Conservation (phyloP, 2,329 filamentous ascomycete species). For the Pseudogymnoascus sp. region DNA sequence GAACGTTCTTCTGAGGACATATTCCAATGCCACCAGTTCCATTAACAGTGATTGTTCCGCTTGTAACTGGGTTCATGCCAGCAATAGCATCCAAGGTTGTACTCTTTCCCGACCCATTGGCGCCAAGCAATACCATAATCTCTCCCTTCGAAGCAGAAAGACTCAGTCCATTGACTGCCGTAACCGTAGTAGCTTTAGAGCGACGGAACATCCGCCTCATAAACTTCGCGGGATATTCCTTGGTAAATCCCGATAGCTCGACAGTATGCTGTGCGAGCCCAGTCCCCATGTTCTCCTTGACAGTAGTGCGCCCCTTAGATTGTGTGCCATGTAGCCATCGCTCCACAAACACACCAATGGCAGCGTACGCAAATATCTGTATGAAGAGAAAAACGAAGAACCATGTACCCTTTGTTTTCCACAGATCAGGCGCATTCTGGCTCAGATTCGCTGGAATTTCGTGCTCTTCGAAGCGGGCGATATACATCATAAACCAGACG, state of each 20-base stretch:
- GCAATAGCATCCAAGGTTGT: constrained; percentile 86
- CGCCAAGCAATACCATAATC: constrained; percentile 79
- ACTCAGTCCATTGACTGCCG: constrained; percentile 71
- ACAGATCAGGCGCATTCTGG: constrained; percentile 59
- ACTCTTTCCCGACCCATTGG: constrained; percentile 86
- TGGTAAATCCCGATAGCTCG: constrained; percentile 66
- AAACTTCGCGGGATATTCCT: constrained; percentile 65
- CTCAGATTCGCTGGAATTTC: constrained; percentile 55
- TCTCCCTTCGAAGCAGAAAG: constrained; percentile 69
- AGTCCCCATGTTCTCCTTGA: constrained; percentile 30
- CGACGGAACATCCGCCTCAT: constrained; percentile 28
- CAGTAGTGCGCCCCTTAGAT: constrained; percentile 52
- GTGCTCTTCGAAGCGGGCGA: constrained; percentile 69
- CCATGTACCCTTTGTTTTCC: constrained; percentile 64
- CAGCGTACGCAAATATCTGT: constrained; percentile 71
- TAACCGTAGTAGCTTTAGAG: constrained; percentile 55
- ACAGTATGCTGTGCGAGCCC: constrained; percentile 50
- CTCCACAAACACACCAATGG: constrained; percentile 71
- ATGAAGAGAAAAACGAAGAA: constrained; percentile 72
- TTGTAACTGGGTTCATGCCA: constrained; percentile 70
- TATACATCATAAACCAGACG: constrained; percentile 69
- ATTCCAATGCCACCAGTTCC: constrained; percentile 75
- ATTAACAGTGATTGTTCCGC: constrained; percentile 70
- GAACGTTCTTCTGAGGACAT: constrained; percentile 87
- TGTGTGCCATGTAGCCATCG: constrained; percentile 68